These are phyloP conservation scores for Cnidoscolus chayamansa DNA, from an alignment of 441 rosid genomes.

Conservation along the genomic window DNA sequence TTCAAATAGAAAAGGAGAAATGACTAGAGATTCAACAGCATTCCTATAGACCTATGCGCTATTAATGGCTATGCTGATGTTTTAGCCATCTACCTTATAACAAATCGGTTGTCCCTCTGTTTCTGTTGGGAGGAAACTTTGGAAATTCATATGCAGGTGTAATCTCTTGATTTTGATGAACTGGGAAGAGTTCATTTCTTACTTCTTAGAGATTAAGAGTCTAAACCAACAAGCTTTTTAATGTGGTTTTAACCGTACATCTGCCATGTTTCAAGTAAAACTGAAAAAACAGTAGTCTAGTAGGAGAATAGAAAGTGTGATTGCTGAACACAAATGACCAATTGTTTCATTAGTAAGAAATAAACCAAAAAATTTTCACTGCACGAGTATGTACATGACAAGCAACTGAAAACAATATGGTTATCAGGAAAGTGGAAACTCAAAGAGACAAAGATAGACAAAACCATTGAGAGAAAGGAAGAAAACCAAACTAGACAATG, in stretches of 20 bases:
- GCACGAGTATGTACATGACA: background rate
- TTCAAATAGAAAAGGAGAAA: background rate
- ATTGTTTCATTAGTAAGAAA: background rate
- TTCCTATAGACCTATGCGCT: background rate
- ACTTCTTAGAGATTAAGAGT: background rate
- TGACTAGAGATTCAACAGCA: background rate
- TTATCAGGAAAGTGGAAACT: background rate
- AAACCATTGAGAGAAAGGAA: background rate
- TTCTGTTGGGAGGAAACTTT: background rate
- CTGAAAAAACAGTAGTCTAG: background rate
- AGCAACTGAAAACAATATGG: background rate
- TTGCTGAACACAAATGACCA: background rate
- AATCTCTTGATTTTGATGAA: background rate
- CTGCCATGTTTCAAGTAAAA: background rate
- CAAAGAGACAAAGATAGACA: background rate
- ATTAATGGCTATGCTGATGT: background rate
- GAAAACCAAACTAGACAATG: background rate
- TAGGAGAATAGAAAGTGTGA: background rate
- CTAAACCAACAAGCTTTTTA: background rate
- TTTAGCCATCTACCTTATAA: background rate
- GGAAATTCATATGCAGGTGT: background rate
- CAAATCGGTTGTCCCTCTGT: background rate
- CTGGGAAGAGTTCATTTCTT: background rate
- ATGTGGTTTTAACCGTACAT: background rate
- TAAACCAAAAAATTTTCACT: background rate